Base-by-base conservation (phyloP, 1,284 basidiomycete genomes). In the Ceratobasidium sp. region DNA sequence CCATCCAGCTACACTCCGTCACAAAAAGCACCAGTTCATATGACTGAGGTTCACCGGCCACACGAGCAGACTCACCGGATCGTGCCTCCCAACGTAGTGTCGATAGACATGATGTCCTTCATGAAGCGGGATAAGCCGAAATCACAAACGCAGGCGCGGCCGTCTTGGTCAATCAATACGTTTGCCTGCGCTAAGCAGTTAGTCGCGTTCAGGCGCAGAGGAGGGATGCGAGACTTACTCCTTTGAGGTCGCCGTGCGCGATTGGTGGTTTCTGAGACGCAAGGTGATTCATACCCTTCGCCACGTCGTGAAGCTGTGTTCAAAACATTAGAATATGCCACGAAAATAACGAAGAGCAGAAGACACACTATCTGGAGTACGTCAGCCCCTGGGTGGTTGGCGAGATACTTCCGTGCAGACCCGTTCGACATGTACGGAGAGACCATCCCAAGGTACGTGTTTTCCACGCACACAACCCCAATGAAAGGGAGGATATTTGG, bases 71-170 rank as follows among this genome's bases (percentile, higher is more conserved):
- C 66, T 71, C 31, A 71, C 66, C 66, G 66, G 41, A 71, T 71
- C 29, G 66, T 71, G 5, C 66, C 66, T 24, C 66, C 66, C 47
- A 71, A 71, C 1, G 66, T 71, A n/a, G 66, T 71, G 29, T 71
- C 66, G 44, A 71, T 71, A 6, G 66, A 71, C 66, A 71, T 71
- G 27, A 71, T 59, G 53, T 71, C 66, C 24, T 71, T 71, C 66
- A 71, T 71, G 54, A 71, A 71, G 1, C 66, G 66, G 4, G 66
- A 71, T 2, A 71, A 44, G 8, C 66, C 66, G 59, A 71, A 71
- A 44, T 71, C 66, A 29, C 66, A 71, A 15, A 71, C 59, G 41
- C 66, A 71, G n/a, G 66, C 66, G 4, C 54, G 66, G 29, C 66
- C 66, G 31, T 50, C 47, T 15, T 47, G 24, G 50, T 71, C 54